Percentiles rank a stretch among this genome's conserved stretches.
Evolutionary conservation across 192 early-diverging fungal genomes (phyloP).

Genomic region (Rhizophagus prolifer): DNA sequence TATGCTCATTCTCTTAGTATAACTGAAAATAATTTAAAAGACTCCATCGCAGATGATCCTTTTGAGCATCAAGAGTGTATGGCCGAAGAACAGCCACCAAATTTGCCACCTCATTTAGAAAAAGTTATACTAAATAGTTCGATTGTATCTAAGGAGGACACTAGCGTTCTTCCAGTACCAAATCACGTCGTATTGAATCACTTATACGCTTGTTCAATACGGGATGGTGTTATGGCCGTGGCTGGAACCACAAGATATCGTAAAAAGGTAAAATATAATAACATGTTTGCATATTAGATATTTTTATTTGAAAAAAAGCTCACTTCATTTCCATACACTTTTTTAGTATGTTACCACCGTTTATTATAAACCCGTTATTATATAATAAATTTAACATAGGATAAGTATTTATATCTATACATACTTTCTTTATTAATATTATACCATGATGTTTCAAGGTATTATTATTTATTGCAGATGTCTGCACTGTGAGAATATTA

Average conservation of each 20-base stretch:
- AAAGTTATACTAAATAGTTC: conserved; percentile 85
- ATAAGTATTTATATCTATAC: too few relatives aligned
- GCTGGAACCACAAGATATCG: conserved; percentile 88
- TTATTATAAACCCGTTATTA: conserved; percentile 44
- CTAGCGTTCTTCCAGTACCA: conserved; percentile 78
- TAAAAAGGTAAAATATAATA: conserved; percentile 67
- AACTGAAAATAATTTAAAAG: not conserved
- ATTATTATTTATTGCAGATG: too few relatives aligned
- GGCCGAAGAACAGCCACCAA: conserved; percentile 66
- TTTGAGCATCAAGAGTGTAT: conserved; percentile 26
- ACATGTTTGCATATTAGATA: not conserved
- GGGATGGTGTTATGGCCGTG: conserved; percentile 94
- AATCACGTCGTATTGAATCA: conserved; percentile 95
- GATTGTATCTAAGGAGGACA: conserved; percentile 73
- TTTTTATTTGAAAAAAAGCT: not conserved
- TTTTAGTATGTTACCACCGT: conserved; percentile 46
- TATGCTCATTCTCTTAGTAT: conserved; percentile 20
- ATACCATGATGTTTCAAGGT: too few relatives aligned
- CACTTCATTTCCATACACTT: not conserved
- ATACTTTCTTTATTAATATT: too few relatives aligned
- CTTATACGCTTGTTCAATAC: conserved; percentile 92
- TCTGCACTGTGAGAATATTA: too few relatives aligned
- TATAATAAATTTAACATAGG: not conserved
- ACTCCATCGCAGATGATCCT: conserved; percentile 6
- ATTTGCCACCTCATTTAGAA: conserved; percentile 89